Percentiles rank a stretch among this genome's conserved stretches.
Conservation (phyloP, 495 filamentous ascomycete genomes). For the Delitschia confertaspora region DNA sequence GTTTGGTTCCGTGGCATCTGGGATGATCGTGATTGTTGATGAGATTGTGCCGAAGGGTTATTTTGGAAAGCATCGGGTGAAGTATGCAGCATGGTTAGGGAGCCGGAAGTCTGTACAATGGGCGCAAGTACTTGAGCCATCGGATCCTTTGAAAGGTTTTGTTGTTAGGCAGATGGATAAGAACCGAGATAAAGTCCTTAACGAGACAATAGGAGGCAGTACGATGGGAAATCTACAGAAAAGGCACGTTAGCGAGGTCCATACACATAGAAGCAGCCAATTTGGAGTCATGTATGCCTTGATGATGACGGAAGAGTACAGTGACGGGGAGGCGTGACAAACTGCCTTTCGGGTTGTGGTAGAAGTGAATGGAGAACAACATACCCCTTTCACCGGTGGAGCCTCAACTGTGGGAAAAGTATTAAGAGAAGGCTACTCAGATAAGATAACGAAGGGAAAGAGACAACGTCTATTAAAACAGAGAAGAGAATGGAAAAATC, state of each 20-base stretch:
- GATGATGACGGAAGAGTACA: too few relatives aligned
- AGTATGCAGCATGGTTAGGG: slow-evolving; percentile 35
- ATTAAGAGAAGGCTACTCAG: slow-evolving; percentile 12
- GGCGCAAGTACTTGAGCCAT: slow-evolving; percentile 40
- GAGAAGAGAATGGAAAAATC: slow-evolving; percentile 22
- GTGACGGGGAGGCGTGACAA: too few relatives aligned
- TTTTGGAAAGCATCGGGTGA: slow-evolving; percentile 36
- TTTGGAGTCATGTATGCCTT: too few relatives aligned
- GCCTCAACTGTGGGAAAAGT: slow-evolving; percentile 1
- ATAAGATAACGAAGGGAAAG: slow-evolving; percentile 7
- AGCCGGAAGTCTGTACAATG: slow-evolving; percentile 30
- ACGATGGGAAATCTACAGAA: too few relatives aligned
- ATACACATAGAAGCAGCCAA: too few relatives aligned
- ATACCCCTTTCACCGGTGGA: slow-evolving; percentile 24
- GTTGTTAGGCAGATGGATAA: background rate
- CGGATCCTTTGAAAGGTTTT: slow-evolving; percentile 10
- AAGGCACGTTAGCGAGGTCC: too few relatives aligned
- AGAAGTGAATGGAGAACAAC: too few relatives aligned
- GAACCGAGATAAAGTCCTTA: background rate
- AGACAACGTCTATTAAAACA: slow-evolving; percentile 25
- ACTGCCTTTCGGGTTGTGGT: too few relatives aligned
- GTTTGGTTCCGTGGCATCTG: slow-evolving; percentile 30
- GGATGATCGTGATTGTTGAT: slow-evolving; percentile 26
- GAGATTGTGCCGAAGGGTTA: slow-evolving; percentile 23
- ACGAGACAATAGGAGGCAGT: background rate